Conservation (phyloP, 805 yeast species). For the Candida mattraensis region DNA sequence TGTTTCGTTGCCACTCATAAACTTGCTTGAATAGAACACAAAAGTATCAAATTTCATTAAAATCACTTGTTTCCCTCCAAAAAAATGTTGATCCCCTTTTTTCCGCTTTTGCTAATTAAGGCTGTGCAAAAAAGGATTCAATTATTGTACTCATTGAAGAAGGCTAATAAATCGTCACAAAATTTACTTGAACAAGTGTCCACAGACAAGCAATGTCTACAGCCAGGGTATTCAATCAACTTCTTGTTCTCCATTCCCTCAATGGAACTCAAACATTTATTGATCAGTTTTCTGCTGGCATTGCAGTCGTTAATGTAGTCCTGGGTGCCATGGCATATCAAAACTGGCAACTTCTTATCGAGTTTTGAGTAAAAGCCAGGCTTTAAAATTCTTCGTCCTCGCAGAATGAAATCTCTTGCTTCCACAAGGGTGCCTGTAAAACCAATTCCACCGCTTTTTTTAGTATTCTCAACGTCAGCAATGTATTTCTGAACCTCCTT, state of each 20-base stretch:
- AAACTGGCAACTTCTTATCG: conserved; percentile 44
- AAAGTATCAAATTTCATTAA: neutral
- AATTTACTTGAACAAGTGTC: conserved; percentile 40
- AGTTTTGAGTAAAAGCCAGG: conserved; percentile 37
- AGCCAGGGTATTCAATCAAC: conserved; percentile 27
- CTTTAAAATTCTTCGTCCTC: conserved; percentile 56
- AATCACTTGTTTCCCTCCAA: too few species aligned
- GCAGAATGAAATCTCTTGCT: conserved; percentile 56
- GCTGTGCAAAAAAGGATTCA: too few species aligned
- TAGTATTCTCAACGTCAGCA: conserved; percentile 37
- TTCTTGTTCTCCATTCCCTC: conserved; percentile 31
- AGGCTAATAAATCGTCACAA: conserved; percentile 39
- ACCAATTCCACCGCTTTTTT: too few species aligned
- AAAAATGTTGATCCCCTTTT: too few species aligned
- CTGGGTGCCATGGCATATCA: conserved; percentile 61
- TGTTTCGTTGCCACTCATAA: too few species aligned
- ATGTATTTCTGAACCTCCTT: conserved; percentile 46
- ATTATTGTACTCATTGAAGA: conserved; percentile 31
- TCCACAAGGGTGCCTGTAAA: conserved; percentile 58
- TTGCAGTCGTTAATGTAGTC: conserved; percentile 60
- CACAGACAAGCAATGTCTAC: conserved; percentile 49
- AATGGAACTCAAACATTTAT: conserved; percentile 26
- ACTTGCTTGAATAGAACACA: too few species aligned
- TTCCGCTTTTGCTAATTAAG: too few species aligned
- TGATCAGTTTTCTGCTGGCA: conserved; percentile 45